Evolutionary conservation across 2,329 filamentous ascomycete genomes (phyloP), one percentile per base, ranked within the genome.

Genomic region (Verticillium isaacii): DNA sequence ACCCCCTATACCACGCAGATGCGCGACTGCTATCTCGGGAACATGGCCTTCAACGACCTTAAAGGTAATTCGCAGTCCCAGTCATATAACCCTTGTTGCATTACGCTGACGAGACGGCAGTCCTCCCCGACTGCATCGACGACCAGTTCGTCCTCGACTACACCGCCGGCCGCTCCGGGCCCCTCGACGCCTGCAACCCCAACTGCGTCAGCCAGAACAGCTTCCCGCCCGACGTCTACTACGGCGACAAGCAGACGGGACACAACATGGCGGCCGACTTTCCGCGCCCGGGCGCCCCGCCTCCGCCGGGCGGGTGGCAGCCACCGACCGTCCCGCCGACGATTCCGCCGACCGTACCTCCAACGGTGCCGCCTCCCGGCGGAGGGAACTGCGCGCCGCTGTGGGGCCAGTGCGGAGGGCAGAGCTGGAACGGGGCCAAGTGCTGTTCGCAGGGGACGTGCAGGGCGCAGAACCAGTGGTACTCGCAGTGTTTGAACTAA

Each of bases 381-480:
- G 17, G 37, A 11, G 57, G 57, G 25, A 34, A n/a, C 59, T 60
- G 59, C 59, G 36, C 58, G 29, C 23, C 41, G n/a, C 41, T 61
- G 14, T 61, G 45, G 36, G 60, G 60, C 7, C 60, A 61, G 60
- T 61, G 60, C 59, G 65, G 65, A 57, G 65, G 65, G 34, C 19
- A 59, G n/a, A 61, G 62, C 37, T 67, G 59, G 56, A 64, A 32
- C 15, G 66, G 66, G 12, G n/a, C 66, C 23, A 67, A 50, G 32
- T 66, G 64, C 58, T 67, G 65, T 50, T 59, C 64, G 8, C 19
- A 37, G n/a, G 64, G 65, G 17, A 64, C 57, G 15, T 67, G 65
- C 64, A 55, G 56, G 39, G 61, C 45, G 3, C 36, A 41, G 41
- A 67, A 67, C 61, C 56, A 66, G 50, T 67, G 62, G 62, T 67